Evolutionary conservation across 345 rosid genomes (phyloP), one percentile per base, ranked within the genome.

Genomic region (Brassica nigra): DNA sequence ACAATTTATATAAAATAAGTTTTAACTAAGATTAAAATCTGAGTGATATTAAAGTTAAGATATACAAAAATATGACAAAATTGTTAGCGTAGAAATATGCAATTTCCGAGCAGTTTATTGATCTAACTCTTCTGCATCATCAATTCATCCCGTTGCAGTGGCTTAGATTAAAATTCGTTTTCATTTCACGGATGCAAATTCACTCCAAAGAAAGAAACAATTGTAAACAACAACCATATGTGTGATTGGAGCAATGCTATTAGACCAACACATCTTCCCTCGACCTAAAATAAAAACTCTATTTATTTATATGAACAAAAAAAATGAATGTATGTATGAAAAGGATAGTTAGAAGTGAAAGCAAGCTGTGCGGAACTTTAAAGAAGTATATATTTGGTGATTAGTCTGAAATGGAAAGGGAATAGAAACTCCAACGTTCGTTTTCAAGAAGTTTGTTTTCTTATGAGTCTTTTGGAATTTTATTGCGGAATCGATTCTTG

Each of bases 351-450:
- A 34, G 64, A 55, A 80, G 58, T 54, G 80, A 75, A 68, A 59
- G 68, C 62, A 80, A 80, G 83, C 68, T 75, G 76, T 80, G 39
- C 39, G 23, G 39, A 70, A 37, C 39, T 54, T 75, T 63, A 63
- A 54, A 70, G 73, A 79, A 74, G 70, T 27, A 63, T 70, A 39
- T 36, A 30, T 75, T 75, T 54, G 12, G 31, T 29, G 71, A 75
- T 68, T 75, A 20, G 76, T 80, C 80, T 39, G 68, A 80, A 70
- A 70, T 75, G 33, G 83, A 80, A 75, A 75, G 72, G 72, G 76
- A 80, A 57, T 65, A 63, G 68, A 55, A 70, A 80, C 79, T 75
- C 80, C 73, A 30, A 70, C 73, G 36, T 63, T 70, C 61, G 63
- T 75, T 75, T 80, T 70, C 72, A 63, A 18, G 30, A 54, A 3